phyloP scores from a whole-genome alignment of 2,329 filamentous ascomycete species.

The Arthrinium phaeospermum region DNA sequence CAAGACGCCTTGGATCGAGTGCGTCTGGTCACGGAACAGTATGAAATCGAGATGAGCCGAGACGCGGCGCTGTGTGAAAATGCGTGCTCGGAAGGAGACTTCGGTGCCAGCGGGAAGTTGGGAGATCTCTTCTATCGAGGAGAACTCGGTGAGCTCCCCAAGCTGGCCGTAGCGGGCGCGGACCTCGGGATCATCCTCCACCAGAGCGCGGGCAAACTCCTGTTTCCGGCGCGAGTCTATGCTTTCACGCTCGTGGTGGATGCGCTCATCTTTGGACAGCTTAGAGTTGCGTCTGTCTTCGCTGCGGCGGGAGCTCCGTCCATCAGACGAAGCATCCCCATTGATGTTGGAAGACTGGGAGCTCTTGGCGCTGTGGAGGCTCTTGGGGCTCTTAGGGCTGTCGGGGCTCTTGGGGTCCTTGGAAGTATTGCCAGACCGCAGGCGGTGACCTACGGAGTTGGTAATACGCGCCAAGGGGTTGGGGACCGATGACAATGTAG shows the following conservation, averaged over 20 bases:
- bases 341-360: not conserved
- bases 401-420: not conserved
- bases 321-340: not conserved
- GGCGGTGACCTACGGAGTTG: not conserved
- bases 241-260: constrained; percentile 31
- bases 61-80: constrained; percentile 82
- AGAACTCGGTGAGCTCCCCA: constrained; percentile 28
- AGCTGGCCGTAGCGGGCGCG: constrained; percentile 29
- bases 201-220: constrained; percentile 26
- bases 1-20: constrained; percentile 83
- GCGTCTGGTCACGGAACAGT: constrained; percentile 81
- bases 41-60: constrained; percentile 84
- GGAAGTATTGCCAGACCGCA: not conserved
- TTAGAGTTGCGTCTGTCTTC: constrained; percentile 34
- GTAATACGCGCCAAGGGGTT: constrained; percentile 6
- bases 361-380: constrained; percentile 11
- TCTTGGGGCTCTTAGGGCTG: not conserved
- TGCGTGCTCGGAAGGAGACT: constrained; percentile 70
- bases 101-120: constrained; percentile 55
- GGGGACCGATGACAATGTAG: not conserved
- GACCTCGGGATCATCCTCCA: constrained; percentile 27
- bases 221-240: constrained; percentile 35
- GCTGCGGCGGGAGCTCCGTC: constrained; percentile 23
- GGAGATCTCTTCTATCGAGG: constrained; percentile 46
- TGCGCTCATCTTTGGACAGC: constrained; percentile 37